Base-by-base conservation (phyloP, 2,329 filamentous ascomycete species). In the Exophiala mesophila region DNA sequence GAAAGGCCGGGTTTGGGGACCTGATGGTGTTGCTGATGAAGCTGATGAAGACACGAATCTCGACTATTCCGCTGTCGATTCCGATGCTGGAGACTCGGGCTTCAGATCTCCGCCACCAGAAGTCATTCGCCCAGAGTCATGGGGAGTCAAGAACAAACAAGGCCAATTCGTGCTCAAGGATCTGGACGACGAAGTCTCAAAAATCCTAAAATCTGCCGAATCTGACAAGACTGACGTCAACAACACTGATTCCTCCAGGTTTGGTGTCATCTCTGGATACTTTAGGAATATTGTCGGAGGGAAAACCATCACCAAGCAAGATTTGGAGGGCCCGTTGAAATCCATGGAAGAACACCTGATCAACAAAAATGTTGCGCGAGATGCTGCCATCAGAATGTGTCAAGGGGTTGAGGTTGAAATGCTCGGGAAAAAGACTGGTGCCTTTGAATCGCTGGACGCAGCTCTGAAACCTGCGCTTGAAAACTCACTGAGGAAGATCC, bases 241-340 rank as follows among this genome's bases (percentile, higher is more conserved):
- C 28, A 58, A 67, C 8, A 69, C 75, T 13, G 69, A 72, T 12
- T 85, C 84, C 19, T 82, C 87, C 3, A 80, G 88, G 41, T 73
- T 95, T 44, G 88, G 80, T 60, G 85, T 86, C 10, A 85, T 97
- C 50, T 82, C 86, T 40, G 86, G 88, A 13, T 77, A 97, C 43
- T 95, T 98, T 71, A 81, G 88, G 53, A 97, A 96, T 60, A 84
- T 98, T 28, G 84, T 98, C 1, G 92, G 92, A 41, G 92, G 94
- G 51, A 96, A 96, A 71, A 87, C 83, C 1, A 69, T 98, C 58
- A 94, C 88, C 1, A 86, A 88, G 62, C 79, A 85, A 52, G 90
- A 97, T 59, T 75, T 98, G 16, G 84, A 88, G 49, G 94, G 94
- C 63, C 86, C 92, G 2, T 82, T 98, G 69, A 92, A 90, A 66